A percentile compares a stretch with the other conserved stretches of the same genome.
Evolutionary conservation across 208 protist genomes (phyloP).

Genomic region (Acanthamoeba polyphaga): DNA sequence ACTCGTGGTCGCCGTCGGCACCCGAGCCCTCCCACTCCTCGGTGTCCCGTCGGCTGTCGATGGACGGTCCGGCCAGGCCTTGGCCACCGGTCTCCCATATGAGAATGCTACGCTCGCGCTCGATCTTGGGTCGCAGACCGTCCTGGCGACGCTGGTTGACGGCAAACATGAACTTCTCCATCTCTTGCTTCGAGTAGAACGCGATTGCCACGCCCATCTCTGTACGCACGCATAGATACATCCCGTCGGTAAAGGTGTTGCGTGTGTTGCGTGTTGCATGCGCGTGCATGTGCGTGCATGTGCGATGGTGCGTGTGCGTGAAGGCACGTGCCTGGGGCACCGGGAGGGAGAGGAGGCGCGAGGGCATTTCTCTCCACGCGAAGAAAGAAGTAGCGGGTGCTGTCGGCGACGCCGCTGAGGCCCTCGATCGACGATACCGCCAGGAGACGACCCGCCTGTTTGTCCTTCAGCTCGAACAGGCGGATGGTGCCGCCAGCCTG

Average conservation of each 20-base stretch:
- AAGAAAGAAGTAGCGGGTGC: constrained; percentile 55
- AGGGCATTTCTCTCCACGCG: background rate
- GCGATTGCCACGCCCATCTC: constrained; percentile 2
- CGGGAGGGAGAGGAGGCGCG: background rate
- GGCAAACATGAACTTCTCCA: constrained; percentile 52
- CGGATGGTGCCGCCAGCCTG: constrained; percentile 23
- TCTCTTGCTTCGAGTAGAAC: constrained; percentile 51
- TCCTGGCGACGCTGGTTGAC: constrained; percentile 13
- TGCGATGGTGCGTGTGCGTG: background rate
- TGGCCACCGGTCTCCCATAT: background rate
- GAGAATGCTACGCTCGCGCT: background rate
- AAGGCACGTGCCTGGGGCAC: background rate
- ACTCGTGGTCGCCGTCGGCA: background rate
- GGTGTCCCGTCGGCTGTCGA: background rate
- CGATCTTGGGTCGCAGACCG: background rate
- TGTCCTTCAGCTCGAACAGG: constrained; percentile 41
- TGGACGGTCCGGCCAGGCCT: background rate
- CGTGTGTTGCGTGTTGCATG: background rate
- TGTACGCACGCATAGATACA: background rate
- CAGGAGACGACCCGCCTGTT: background rate
- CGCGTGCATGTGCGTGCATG: background rate
- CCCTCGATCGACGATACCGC: constrained; percentile 11
- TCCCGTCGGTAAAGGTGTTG: background rate
- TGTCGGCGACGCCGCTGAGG: constrained; percentile 29
- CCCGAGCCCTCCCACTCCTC: background rate